A percentile compares a stretch with the other conserved stretches of the same genome.
These are phyloP conservation scores for Pichia exigua DNA, from an alignment of 805 yeast genomes.

Conservation along the genomic window DNA sequence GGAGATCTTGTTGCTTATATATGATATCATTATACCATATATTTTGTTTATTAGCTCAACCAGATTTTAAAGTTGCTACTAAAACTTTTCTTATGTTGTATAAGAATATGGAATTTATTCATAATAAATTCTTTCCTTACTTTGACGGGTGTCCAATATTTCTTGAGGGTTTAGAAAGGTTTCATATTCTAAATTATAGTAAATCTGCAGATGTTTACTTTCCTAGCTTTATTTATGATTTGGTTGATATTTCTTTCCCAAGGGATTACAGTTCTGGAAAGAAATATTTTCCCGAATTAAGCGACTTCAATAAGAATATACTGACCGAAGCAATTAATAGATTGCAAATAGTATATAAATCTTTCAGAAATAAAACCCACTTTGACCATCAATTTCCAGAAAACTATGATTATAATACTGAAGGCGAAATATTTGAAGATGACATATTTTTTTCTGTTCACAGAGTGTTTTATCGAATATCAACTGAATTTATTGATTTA, in stretches of 20 bases:
- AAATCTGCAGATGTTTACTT: conserved; percentile 7
- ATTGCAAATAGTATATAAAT: conserved; percentile 1
- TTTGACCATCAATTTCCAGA: neutral
- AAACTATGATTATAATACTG: neutral
- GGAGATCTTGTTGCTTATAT: conserved; percentile 5
- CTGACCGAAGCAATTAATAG: neutral
- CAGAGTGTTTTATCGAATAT: conserved; percentile 12
- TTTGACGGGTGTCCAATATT: conserved; percentile 3
- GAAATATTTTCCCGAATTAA: neutral
- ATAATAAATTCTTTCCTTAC: conserved; percentile 1
- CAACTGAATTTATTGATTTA: conserved; percentile 7
- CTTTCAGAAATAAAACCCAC: conserved; percentile 1
- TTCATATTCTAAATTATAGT: neutral
- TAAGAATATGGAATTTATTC: conserved; percentile 8
- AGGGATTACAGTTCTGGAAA: neutral
- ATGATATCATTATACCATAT: conserved; percentile 9
- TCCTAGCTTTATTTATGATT: conserved; percentile 13
- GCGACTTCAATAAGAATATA: neutral
- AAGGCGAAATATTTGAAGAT: conserved; percentile 3
- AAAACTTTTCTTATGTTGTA: conserved; percentile 12
- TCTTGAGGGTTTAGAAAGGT: neutral
- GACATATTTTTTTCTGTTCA: conserved; percentile 13
- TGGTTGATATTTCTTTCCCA: conserved; percentile 3
- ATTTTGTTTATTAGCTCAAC: conserved; percentile 12
- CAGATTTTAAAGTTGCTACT: conserved; percentile 13